Conservation (phyloP, 495 filamentous ascomycete species). For the Bombardia bombarda region DNA sequence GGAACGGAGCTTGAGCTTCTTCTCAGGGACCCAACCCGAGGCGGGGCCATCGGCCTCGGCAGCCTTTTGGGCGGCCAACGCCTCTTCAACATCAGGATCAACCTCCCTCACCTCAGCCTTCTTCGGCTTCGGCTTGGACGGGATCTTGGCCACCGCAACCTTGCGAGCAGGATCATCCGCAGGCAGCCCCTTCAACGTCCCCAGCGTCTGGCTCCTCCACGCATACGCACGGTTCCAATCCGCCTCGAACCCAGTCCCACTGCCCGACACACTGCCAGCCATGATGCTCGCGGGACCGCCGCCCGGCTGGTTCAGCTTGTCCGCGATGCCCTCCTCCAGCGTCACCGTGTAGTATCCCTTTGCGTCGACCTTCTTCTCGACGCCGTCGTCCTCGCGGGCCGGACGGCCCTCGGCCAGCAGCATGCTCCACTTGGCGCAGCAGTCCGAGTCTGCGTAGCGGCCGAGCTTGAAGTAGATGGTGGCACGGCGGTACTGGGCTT, state of each 20-base stretch:
- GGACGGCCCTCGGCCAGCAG: constrained; percentile 41
- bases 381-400: constrained; percentile 32
- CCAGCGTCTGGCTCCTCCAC: constrained; percentile 34
- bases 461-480: constrained; percentile 64
- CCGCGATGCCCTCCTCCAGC: constrained; percentile 15
- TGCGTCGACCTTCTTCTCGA: constrained; percentile 29
- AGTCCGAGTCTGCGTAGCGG: constrained; percentile 66
- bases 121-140: constrained; percentile 39
- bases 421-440: constrained; percentile 61
- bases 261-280: not conserved
- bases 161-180: constrained; percentile 50
- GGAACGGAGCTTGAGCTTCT: constrained; percentile 21
- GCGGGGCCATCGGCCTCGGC: constrained; percentile 7
- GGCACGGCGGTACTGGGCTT: constrained; percentile 73
- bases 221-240: constrained; percentile 31
- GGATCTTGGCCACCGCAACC: constrained; percentile 56
- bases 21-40: constrained; percentile 16
- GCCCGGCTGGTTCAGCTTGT: constrained; percentile 22
- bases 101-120: constrained; percentile 19
- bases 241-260: constrained; percentile 16
- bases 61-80: not conserved
- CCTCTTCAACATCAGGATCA: constrained; percentile 10
- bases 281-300: not conserved
- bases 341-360: constrained; percentile 32
- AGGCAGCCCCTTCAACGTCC: constrained; percentile 53